Evolutionary conservation across 768 basidiomycete species (phyloP).

Genomic region (Pleurotus citrinopileatus): DNA sequence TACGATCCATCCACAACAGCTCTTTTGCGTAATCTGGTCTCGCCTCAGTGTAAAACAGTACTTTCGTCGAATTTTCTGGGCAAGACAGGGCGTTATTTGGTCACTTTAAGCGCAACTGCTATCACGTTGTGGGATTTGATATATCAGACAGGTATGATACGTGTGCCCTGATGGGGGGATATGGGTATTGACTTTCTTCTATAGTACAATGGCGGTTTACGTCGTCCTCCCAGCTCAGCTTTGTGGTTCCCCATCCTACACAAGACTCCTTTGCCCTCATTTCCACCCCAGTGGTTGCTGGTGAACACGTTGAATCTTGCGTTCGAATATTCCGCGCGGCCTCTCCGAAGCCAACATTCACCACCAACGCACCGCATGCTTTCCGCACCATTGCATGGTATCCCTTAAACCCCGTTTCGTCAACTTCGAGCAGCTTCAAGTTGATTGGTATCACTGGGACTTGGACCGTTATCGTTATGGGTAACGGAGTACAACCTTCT

Average conservation of each 20-base stretch:
- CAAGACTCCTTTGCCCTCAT: constrained; percentile 62
- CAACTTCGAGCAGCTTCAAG: constrained; percentile 34
- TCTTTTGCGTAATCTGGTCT: constrained; percentile 57
- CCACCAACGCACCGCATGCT: constrained; percentile 56
- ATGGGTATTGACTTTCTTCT: neutral
- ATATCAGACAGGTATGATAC: constrained; percentile 50
- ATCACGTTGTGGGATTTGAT: constrained; percentile 76
- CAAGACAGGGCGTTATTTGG: constrained; percentile 65
- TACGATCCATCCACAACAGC: constrained; percentile 69
- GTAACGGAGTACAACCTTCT: constrained; percentile 46
- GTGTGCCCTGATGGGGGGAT: neutral
- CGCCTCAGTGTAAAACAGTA: constrained; percentile 47
- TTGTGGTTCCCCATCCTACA: constrained; percentile 52
- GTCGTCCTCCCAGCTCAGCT: constrained; percentile 33
- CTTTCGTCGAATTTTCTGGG: constrained; percentile 66
- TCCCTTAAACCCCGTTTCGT: constrained; percentile 20
- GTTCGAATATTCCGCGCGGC: constrained; percentile 47
- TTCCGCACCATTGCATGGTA: constrained; percentile 48
- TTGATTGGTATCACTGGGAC: constrained; percentile 68
- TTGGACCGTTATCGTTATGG: constrained; percentile 68
- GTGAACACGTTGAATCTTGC: constrained; percentile 30
- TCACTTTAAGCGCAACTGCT: constrained; percentile 43
- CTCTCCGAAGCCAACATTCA: constrained; percentile 42
- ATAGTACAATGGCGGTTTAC: constrained; percentile 62
- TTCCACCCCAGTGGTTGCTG: constrained; percentile 25